A percentile compares a stretch with the other conserved stretches of the same genome.
Conservation (phyloP, 2,329 filamentous ascomycete genomes). For the Berkeleyomyces rouxiae region DNA sequence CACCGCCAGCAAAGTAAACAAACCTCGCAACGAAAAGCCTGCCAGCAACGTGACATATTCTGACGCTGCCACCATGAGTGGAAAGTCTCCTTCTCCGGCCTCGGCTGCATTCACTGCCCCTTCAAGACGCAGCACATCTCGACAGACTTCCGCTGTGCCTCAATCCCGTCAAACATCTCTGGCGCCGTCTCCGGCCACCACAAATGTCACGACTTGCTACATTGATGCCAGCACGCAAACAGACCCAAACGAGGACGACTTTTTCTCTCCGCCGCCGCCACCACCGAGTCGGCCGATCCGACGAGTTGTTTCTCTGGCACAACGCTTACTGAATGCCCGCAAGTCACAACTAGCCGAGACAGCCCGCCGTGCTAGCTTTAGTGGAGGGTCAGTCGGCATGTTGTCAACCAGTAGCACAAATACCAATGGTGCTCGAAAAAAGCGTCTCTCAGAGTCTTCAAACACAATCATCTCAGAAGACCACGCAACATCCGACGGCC, state of each 20-base stretch:
- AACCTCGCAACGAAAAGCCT: conserved; percentile 1
- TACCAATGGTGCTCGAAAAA: neutral
- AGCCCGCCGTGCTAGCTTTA: conserved; percentile 16
- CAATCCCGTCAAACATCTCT: conserved; percentile 17
- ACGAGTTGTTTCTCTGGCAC: conserved; percentile 36
- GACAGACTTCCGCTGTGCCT: conserved; percentile 24
- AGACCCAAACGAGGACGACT: conserved; percentile 35
- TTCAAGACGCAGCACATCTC: conserved; percentile 20
- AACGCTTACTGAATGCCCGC: conserved; percentile 34
- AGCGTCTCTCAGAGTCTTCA: neutral
- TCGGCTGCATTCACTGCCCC: conserved; percentile 21
- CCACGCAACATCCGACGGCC: neutral
- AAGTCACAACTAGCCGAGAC: conserved; percentile 22
- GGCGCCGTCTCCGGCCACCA: neutral
- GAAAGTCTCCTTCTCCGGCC: conserved; percentile 36
- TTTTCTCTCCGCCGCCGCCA: conserved; percentile 28
- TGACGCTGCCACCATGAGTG: conserved; percentile 36
- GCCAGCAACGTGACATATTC: conserved; percentile 26
- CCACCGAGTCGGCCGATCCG: conserved; percentile 27
- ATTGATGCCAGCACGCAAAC: conserved; percentile 37
- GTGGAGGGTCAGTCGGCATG: neutral
- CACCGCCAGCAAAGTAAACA: conserved; percentile 16
- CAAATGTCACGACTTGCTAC: conserved; percentile 22
- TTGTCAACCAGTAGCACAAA: conserved; percentile 6
- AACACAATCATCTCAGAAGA: neutral